Evolutionary conservation across 169 alveolate species (phyloP).

Genomic region (Cyclospora cayetanensis): DNA sequence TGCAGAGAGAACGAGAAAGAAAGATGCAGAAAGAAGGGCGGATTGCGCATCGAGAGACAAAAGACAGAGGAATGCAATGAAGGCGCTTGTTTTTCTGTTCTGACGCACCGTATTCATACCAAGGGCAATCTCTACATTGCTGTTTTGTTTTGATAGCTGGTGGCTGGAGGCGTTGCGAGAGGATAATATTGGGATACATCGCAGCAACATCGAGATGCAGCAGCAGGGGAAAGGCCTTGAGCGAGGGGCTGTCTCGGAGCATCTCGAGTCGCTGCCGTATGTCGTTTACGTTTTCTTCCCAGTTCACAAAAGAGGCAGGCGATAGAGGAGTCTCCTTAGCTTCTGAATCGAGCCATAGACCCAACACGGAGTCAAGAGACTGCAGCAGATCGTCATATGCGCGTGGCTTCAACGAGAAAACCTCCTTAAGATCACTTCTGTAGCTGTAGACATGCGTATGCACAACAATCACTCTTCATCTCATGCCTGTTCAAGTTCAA

Average conservation of each 20-base stretch:
- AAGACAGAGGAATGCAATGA: background rate
- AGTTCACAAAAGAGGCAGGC: conserved; percentile 83
- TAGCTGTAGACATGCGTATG: conserved; percentile 83
- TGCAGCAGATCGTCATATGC: conserved; percentile 82
- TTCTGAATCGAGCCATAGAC: background rate
- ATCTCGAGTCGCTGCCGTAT: conserved; percentile 76
- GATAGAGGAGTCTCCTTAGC: background rate
- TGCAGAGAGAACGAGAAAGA: background rate
- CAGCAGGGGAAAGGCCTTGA: conserved; percentile 88
- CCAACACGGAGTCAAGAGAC: background rate
- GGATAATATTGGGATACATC: conserved; percentile 99
- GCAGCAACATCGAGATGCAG: conserved; percentile 99
- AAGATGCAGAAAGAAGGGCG: background rate
- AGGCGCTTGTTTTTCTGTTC: background rate
- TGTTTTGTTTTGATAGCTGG: conserved; percentile 96
- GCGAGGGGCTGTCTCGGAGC: conserved; percentile 75
- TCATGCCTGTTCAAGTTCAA: background rate
- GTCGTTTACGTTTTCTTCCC: conserved; percentile 82
- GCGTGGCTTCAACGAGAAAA: conserved; percentile 89
- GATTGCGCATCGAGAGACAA: background rate
- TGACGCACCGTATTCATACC: conserved; percentile 91
- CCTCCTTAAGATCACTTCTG: conserved; percentile 96
- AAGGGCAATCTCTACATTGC: conserved; percentile 95
- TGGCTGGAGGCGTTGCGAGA: conserved; percentile 98
- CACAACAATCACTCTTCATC: too few relatives aligned